Percentiles rank a stretch among this genome's conserved stretches.
Evolutionary conservation across 1,139 yeast species (phyloP).

Genomic region (Hansenula sp.): DNA sequence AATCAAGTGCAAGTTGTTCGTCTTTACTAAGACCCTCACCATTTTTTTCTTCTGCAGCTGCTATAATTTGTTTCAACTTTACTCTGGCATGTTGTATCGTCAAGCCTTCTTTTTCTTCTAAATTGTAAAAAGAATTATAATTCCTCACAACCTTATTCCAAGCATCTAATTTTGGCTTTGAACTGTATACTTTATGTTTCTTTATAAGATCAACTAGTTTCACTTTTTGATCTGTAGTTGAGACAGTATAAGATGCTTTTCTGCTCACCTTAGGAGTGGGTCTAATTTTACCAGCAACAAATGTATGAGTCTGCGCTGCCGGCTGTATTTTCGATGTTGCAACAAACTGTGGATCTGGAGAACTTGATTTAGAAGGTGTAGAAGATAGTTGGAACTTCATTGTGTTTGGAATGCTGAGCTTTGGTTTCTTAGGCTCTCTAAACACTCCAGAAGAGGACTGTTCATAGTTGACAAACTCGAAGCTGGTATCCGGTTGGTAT

Average conservation of each 20-base stretch:
- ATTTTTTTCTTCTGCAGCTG: conserved; percentile 3
- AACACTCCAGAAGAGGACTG: background rate
- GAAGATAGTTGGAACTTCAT: conserved; percentile 2
- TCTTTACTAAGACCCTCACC: background rate
- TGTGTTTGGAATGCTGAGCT: conserved; percentile 4
- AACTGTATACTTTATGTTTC: background rate
- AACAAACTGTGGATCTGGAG: background rate
- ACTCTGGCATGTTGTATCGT: conserved; percentile 6
- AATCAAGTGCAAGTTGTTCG: conserved; percentile 2
- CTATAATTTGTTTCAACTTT: conserved; percentile 3
- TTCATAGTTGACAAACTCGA: conserved; percentile 6
- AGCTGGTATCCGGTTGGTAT: background rate
- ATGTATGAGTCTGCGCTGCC: background rate
- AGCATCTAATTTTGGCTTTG: conserved; percentile 2
- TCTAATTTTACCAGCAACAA: background rate
- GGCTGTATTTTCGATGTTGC: background rate
- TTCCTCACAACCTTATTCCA: conserved; percentile 1
- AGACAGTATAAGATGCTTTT: conserved; percentile 6
- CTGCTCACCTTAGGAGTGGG: background rate
- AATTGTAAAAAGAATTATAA: background rate
- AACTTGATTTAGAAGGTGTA: background rate
- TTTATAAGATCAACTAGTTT: conserved; percentile 1
- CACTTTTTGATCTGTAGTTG: background rate
- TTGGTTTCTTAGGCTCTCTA: conserved; percentile 2
- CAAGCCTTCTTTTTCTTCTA: conserved; percentile 3